These are phyloP conservation scores for Pisolithus albus DNA, from an alignment of 768 basidiomycete species.

Conservation along the genomic window DNA sequence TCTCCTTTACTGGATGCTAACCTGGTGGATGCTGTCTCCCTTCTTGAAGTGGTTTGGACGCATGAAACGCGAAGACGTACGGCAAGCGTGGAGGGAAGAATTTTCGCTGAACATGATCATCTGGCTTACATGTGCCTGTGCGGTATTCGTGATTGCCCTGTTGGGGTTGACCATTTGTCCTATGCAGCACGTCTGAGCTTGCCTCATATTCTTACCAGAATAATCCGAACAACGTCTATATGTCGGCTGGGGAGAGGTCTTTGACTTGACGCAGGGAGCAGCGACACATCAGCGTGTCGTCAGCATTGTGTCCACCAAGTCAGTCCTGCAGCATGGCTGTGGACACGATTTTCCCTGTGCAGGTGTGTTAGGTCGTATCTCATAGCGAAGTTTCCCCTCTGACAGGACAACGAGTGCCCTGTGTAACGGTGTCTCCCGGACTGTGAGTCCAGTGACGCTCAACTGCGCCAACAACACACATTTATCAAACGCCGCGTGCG, in stretches of 20 bases:
- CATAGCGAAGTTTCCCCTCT: background rate
- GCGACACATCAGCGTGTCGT: slow-evolving; percentile 61
- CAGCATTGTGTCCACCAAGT: slow-evolving; percentile 65
- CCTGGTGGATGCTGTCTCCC: slow-evolving; percentile 83
- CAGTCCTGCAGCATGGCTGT: slow-evolving; percentile 58
- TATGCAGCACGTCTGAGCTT: slow-evolving; percentile 86
- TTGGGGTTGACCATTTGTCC: slow-evolving; percentile 89
- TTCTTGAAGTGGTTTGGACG: slow-evolving; percentile 67
- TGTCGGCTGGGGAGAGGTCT: slow-evolving; percentile 86
- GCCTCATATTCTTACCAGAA: slow-evolving; percentile 56
- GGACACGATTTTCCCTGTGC: slow-evolving; percentile 86
- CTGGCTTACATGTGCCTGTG: slow-evolving; percentile 86
- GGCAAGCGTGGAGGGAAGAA: slow-evolving; percentile 98
- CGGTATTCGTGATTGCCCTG: slow-evolving; percentile 88
- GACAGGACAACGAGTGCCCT: slow-evolving; percentile 58
- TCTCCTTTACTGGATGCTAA: slow-evolving; percentile 77
- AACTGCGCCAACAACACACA: slow-evolving; percentile 68
- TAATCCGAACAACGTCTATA: slow-evolving; percentile 70
- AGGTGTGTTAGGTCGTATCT: slow-evolving; percentile 41
- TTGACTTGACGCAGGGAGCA: slow-evolving; percentile 71
- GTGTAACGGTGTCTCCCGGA: slow-evolving; percentile 79
- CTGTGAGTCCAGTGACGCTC: slow-evolving; percentile 74
- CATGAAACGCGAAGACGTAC: slow-evolving; percentile 91
- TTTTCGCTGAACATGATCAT: slow-evolving; percentile 91
- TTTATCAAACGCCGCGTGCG: no score